Conservation (phyloP, 2,329 filamentous ascomycete genomes). For the Ceratocystis huliohia region DNA sequence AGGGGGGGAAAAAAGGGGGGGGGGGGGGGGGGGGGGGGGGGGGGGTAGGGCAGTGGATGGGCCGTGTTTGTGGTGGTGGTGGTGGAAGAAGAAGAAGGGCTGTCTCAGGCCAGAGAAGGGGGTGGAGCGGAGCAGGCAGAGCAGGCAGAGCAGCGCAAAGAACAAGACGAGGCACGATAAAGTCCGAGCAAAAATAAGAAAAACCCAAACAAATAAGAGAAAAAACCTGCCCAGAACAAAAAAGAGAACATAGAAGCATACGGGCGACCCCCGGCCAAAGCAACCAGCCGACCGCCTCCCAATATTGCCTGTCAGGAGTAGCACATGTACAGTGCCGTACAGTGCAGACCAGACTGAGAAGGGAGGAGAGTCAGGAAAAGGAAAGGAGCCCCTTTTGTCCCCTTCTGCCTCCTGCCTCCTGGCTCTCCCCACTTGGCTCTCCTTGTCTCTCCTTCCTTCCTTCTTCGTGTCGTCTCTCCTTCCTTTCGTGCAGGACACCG, state of each 20-base stretch:
- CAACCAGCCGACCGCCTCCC: neutral
- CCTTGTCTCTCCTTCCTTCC: neutral
- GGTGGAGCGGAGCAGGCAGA: too few species aligned
- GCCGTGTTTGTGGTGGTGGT: too few species aligned
- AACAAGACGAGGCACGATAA: neutral
- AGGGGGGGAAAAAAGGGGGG: too few species aligned
- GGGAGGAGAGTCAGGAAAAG: neutral
- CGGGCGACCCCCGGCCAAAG: neutral
- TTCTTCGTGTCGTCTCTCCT: neutral
- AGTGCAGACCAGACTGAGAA: neutral
- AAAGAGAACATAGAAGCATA: neutral
- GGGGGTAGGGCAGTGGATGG: too few species aligned
- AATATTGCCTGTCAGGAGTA: neutral
- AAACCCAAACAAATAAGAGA: neutral
- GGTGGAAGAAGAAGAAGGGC: too few species aligned
- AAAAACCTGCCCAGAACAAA: neutral
- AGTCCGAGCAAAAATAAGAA: neutral
- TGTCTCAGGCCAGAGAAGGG: too few species aligned
- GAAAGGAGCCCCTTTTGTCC: conserved; percentile 15
- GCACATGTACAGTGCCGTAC: neutral
- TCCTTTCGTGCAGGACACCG: too few species aligned
- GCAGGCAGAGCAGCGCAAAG: neutral
- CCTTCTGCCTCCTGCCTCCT: neutral
- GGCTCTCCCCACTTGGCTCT: too few species aligned
- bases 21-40: too few species aligned